Evolutionary conservation across 192 early-diverging fungal genomes (phyloP).

Genomic region (Phycomyces blakesleeanus): DNA sequence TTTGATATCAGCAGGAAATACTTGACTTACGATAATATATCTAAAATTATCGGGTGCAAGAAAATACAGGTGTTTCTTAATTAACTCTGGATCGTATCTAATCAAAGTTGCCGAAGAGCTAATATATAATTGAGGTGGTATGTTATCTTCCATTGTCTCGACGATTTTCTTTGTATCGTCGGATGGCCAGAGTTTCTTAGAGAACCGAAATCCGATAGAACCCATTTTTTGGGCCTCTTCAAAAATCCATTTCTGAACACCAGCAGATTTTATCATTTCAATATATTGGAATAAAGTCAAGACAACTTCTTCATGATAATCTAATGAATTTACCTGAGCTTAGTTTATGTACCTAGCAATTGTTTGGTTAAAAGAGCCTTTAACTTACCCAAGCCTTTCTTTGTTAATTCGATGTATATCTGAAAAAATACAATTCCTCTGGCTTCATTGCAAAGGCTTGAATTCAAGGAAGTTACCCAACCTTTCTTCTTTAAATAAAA

Average conservation of each 20-base stretch:
- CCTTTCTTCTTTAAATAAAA: slow-evolving; percentile 75
- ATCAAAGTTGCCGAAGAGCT: slow-evolving; percentile 59
- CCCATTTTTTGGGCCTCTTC: slow-evolving; percentile 62
- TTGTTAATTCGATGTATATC: slow-evolving; percentile 73
- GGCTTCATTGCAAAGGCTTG: slow-evolving; percentile 38
- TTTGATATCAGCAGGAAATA: slow-evolving; percentile 39
- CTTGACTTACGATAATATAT: slow-evolving; percentile 43
- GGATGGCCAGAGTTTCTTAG: slow-evolving; percentile 63
- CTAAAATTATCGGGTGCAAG: slow-evolving; percentile 64
- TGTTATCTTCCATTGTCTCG: slow-evolving; percentile 70
- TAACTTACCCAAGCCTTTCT: slow-evolving; percentile 64
- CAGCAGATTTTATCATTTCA: slow-evolving; percentile 65
- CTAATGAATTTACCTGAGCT: slow-evolving; percentile 48
- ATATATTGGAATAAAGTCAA: slow-evolving; percentile 86
- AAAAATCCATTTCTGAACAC: slow-evolving; percentile 77
- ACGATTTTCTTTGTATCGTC: slow-evolving; percentile 60
- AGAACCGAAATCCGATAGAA: slow-evolving; percentile 58
- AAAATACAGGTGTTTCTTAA: slow-evolving; percentile 56
- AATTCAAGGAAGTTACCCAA: slow-evolving; percentile 71
- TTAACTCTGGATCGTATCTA: slow-evolving; percentile 56
- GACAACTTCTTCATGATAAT: slow-evolving; percentile 66
- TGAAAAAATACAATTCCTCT: slow-evolving; percentile 69
- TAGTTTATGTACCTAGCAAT: slow-evolving; percentile 47
- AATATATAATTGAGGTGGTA: slow-evolving; percentile 61
- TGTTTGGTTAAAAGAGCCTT: slow-evolving; percentile 52